Percentiles rank a stretch among this genome's conserved stretches.
Evolutionary conservation across 2,329 filamentous ascomycete genomes (phyloP).

Genomic region (Coniochaeta ligniaria): DNA sequence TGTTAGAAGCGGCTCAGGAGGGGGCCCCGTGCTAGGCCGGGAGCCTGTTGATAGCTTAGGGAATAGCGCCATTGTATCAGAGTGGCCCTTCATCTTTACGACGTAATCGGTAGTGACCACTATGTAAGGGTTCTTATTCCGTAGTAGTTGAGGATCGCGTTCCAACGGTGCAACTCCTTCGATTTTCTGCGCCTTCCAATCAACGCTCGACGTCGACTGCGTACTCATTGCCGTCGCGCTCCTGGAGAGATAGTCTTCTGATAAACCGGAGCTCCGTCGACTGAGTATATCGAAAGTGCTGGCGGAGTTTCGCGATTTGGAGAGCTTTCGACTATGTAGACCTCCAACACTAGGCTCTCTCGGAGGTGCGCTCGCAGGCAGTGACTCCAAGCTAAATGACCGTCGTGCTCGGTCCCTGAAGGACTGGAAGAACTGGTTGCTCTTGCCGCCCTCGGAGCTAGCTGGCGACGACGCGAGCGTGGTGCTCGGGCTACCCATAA

Average conservation of each 20-base stretch:
- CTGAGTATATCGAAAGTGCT: slow-evolving; percentile 14
- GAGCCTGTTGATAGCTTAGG: slow-evolving; percentile 28
- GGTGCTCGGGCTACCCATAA: slow-evolving; percentile 6
- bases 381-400: slow-evolving; percentile 11
- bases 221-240: slow-evolving; percentile 17
- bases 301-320: slow-evolving; percentile 14
- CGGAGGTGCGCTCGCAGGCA: slow-evolving; percentile 2
- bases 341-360: slow-evolving; percentile 6
- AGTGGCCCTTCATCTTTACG: slow-evolving; percentile 40
- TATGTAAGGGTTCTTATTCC: slow-evolving; percentile 41
- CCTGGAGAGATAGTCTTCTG: slow-evolving; percentile 13
- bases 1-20: slow-evolving; percentile 27
- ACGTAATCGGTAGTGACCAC: slow-evolving; percentile 44
- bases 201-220: slow-evolving; percentile 19
- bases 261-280: slow-evolving; percentile 21
- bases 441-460: slow-evolving; percentile 11
- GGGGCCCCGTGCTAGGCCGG: slow-evolving; percentile 17
- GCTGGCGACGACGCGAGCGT: slow-evolving; percentile 12
- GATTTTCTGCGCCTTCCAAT: slow-evolving; percentile 23
- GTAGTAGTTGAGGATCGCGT: slow-evolving; percentile 35
- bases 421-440: slow-evolving; percentile 13
- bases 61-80: slow-evolving; percentile 40
- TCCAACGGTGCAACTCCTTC: slow-evolving; percentile 38
- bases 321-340: slow-evolving; percentile 12
- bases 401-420: slow-evolving; percentile 11